Base-by-base conservation (phyloP, 2,329 filamentous ascomycete species). In the Epichloe aotearoae region DNA sequence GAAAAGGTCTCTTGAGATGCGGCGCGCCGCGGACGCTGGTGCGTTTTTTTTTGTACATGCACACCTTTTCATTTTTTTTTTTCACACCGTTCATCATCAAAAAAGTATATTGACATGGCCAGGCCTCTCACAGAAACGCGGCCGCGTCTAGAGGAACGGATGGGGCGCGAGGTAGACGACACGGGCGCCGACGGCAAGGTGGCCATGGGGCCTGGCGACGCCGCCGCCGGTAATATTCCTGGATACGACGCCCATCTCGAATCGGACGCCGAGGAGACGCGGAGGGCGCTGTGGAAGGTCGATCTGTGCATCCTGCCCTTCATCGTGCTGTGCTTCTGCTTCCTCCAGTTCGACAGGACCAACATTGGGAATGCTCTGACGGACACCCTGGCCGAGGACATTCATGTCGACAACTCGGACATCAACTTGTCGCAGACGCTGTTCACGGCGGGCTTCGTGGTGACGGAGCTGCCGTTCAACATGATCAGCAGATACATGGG, bases 371-470 rank as follows among this genome's bases (percentile, higher is more conserved):
- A 74, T 36, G 75, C 75, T 3, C 56, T 78, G 39, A 78, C 74
- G 3, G 74, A 76, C 40, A 72, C 67, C 3, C 69, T 78, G 42
- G 66, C 72, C 14, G 52, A 65, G 3, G 74, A 78, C 51, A 66
- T 77, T 5, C 61, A 65, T 14, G 69, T 78, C 50, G 68, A 66
- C 1, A 75, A 74, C 37, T 67, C 73, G 47, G 69, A 77, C 46
- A 70, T 77, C 56, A 78, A 77, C 48, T 55, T 75, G 7, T 74
- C 75, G 0, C 69, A 74, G n/a, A 73, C 74, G 49, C 64, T 79
- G 17, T 65, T 75, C 11, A 73, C 71, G 0, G 67, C 70, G 2
- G 74, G 73, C 0, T 75, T 77, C 43, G 69, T 77, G 8, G 56
- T 77, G 4, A 66, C 69, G 5, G 67, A 74, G 49, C 7, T 64